Evolutionary conservation across 2,329 filamentous ascomycete genomes (phyloP), one percentile per base, ranked within the genome.

Genomic region (Rhynchosporium secalis): DNA sequence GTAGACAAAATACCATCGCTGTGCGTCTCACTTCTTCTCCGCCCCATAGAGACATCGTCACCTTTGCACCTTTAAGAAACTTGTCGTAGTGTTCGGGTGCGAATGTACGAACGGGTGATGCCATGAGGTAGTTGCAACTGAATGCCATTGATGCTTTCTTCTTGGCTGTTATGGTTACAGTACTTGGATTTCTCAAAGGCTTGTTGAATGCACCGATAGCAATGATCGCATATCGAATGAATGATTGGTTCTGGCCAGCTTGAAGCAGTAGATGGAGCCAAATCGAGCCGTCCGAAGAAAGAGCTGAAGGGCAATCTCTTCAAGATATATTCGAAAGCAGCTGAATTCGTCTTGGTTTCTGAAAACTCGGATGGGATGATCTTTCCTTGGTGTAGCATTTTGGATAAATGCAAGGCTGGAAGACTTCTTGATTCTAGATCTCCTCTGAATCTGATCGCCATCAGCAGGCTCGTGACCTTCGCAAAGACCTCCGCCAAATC

Each of bases 401-500:
- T 45, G 43, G 47, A 58, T n/a, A 26, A 36, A 20, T 13, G 54
- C 40, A 20, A 38, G 29, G 26, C 28, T 28, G 20, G 38, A 40
- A 20, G 43, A 49, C 36, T 38, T 41, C 38, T 62, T 29, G 58
- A 55, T 12, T 58, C 36, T 15, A 65, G 48, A 3, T 31, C n/a
- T 46, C 12, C 48, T 55, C 38, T 26, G 41, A n/a, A 52, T 40
- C 60, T 55, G 51, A 31, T 36, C 29, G 56, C 12, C 59, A 40
- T 41, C 20, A 12, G 26, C 40, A 47, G 36, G 51, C 33, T 66
- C 61, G 68, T 88, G 88, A 65, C 86, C 86, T 33, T 79, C 76
- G 74, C 86, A 89, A 15, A 70, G 70, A 67, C 82, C 86, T 66
- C 43, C 38, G 26, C 81, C 84, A 61, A 84, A 84, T 54, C 80